Base-by-base conservation (phyloP, 2,329 filamentous ascomycete species). In the Alternaria hordeiaustralica region DNA sequence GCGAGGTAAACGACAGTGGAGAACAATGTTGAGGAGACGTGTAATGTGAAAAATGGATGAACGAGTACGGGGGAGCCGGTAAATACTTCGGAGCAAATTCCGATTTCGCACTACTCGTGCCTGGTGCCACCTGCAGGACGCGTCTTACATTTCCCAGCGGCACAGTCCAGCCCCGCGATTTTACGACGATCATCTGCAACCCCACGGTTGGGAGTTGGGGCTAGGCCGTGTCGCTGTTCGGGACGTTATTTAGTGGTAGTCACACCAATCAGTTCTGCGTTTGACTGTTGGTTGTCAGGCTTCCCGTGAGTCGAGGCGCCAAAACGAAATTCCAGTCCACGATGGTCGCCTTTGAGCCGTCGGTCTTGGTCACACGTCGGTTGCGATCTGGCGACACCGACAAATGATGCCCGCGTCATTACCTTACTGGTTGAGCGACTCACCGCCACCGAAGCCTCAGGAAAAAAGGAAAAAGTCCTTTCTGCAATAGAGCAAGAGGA, bases 161-260 rank as follows among this genome's bases (percentile, higher is more conserved):
- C 15, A 5, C 15, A 57, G 49, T 60, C 36, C 49, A 63, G 58
- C 64, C 61, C 61, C 66, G 51, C 62, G 50, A 49, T 50, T 63
- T 55, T 44, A 53, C 55, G 60, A 45, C 45, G 43, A 54, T 54
- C 47, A 62, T 43, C 28, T 55, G 55, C 51, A 60, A 45, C 56
- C 61, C 50, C 50, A 58, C 36, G 54, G 36, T 61, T 41, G 18
- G 25, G 41, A 28, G 30, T 50, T 20, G 50, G 44, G 51, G 46
- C 63, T 56, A 54, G 60, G 36, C 33, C 49, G 18, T 18, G 49
- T 18, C 12, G 20, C 21, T 58, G 30, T 43, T 26, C 28, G 20
- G 18, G 44, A 30, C 36, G 21, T 28, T 41, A n/a, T 26, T 41
- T 49, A 9, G 28, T 23, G 15, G 47, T 25, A 44, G 28, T 21